A percentile compares a stretch with the other conserved stretches of the same genome.
These are phyloP conservation scores for Carallia pectinifolia DNA, from an alignment of 345 rosid genomes.

Conservation along the genomic window DNA sequence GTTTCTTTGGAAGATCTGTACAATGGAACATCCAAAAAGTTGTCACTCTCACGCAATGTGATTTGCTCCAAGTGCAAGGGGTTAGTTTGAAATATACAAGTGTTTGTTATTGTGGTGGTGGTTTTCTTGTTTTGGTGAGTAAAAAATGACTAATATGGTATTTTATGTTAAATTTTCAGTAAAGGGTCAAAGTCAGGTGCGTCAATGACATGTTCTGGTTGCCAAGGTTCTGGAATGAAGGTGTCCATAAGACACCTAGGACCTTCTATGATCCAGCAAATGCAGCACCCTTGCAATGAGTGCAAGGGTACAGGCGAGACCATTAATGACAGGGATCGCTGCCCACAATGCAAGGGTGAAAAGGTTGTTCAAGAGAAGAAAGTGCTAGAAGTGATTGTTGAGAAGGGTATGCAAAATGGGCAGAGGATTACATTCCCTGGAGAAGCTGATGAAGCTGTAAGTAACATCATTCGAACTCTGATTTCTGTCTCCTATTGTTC, in stretches of 20 bases:
- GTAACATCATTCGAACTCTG: neutral
- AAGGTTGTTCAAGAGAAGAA: conserved; percentile 43
- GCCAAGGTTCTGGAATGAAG: conserved; percentile 44
- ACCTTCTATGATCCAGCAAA: conserved; percentile 43
- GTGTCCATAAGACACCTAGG: conserved; percentile 43
- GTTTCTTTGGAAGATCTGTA: conserved; percentile 83
- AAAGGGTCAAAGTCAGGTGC: conserved; percentile 43
- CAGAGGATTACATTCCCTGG: conserved; percentile 44
- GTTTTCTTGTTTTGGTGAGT: neutral
- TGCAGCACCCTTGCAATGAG: conserved; percentile 45
- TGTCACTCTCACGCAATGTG: conserved; percentile 69
- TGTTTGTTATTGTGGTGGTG: neutral
- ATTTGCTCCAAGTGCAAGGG: conserved; percentile 91
- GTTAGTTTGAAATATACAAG: conserved; percentile 29
- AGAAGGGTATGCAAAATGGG: conserved; percentile 47
- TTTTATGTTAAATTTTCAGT: conserved; percentile 11
- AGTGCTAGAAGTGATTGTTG: conserved; percentile 40
- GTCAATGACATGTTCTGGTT: conserved; percentile 37
- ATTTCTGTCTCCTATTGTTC: too few relatives aligned
- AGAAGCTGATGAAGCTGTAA: conserved; percentile 44
- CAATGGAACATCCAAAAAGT: conserved; percentile 81
- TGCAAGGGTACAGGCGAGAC: conserved; percentile 44
- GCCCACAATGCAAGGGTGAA: conserved; percentile 42
- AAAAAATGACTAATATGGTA: neutral
- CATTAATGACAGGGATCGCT: conserved; percentile 41